Conservation (phyloP, 2,329 filamentous ascomycete species). For the Botrytis medusae region DNA sequence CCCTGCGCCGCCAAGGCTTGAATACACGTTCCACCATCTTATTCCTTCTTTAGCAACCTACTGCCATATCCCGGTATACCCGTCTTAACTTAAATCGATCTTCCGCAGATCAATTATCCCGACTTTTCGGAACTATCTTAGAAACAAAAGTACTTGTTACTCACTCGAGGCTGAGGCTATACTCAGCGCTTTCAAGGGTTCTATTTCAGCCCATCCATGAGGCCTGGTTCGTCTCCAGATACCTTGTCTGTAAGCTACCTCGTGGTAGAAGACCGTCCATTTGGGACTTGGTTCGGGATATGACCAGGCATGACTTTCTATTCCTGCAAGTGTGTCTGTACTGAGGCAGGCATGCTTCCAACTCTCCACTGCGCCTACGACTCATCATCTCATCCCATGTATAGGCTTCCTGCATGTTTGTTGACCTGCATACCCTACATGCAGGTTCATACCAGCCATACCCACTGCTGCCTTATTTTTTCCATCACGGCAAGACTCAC, state of each 20-base stretch:
- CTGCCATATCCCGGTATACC: slow-evolving; percentile 18
- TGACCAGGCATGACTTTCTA: slow-evolving; percentile 21
- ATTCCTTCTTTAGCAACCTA: slow-evolving; percentile 21
- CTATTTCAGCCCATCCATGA: slow-evolving; percentile 23
- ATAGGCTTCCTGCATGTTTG: slow-evolving; percentile 31
- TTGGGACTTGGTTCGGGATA: slow-evolving; percentile 30
- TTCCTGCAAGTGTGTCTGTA: slow-evolving; percentile 23
- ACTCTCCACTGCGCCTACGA: slow-evolving; percentile 32
- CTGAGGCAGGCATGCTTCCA: slow-evolving; percentile 27
- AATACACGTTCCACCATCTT: slow-evolving; percentile 20
- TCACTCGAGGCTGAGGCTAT: slow-evolving; percentile 24
- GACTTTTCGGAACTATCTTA: slow-evolving; percentile 21
- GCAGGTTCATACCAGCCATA: slow-evolving; percentile 24
- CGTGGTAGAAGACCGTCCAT: slow-evolving; percentile 33
- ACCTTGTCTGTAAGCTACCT: slow-evolving; percentile 23
- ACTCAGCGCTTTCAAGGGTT: slow-evolving; percentile 21
- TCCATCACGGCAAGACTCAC: slow-evolving; percentile 26
- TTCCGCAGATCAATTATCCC: slow-evolving; percentile 22
- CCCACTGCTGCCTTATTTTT: slow-evolving; percentile 36
- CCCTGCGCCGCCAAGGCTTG: slow-evolving; percentile 17
- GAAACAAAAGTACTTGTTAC: slow-evolving; percentile 10
- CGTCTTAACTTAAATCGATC: slow-evolving; percentile 23
- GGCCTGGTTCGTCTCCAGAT: slow-evolving; percentile 6
- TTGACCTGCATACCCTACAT: slow-evolving; percentile 36
- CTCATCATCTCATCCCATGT: slow-evolving; percentile 31